Conservation (phyloP, 2,329 filamentous ascomycete species). For the Pseudocercospora crystallina region DNA sequence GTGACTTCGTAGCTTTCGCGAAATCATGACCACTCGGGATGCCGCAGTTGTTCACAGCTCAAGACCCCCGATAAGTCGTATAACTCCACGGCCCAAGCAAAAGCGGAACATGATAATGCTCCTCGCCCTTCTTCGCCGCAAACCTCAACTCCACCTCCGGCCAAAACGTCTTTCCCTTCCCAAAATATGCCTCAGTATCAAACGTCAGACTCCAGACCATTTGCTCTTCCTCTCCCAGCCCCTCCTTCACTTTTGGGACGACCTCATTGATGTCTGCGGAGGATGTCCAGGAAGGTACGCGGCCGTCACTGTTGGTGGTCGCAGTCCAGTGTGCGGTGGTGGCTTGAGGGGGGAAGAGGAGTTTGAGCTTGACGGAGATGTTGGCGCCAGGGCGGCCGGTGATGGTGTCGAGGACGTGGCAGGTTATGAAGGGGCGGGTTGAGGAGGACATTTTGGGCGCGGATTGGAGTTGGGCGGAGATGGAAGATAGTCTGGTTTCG, state of each 20-base stretch:
- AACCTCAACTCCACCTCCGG: slow-evolving; percentile 59
- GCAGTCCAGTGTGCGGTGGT: slow-evolving; percentile 57
- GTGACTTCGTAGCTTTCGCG: too few relatives aligned
- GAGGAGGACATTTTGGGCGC: slow-evolving; percentile 21
- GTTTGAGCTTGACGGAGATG: slow-evolving; percentile 65
- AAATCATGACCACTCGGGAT: not conserved
- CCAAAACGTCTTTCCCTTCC: slow-evolving; percentile 57
- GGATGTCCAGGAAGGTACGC: slow-evolving; percentile 68
- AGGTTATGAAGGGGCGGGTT: slow-evolving; percentile 65
- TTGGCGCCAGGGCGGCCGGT: slow-evolving; percentile 66
- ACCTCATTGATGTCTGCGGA: slow-evolving; percentile 37
- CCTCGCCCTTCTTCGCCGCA: slow-evolving; percentile 44
- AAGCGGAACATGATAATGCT: slow-evolving; percentile 79
- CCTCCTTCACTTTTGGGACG: slow-evolving; percentile 36
- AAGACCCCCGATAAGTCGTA: slow-evolving; percentile 78
- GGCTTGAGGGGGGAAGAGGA: slow-evolving; percentile 37
- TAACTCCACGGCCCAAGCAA: slow-evolving; percentile 77
- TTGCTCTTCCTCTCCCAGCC: slow-evolving; percentile 37
- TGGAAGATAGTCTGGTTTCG: slow-evolving; percentile 12
- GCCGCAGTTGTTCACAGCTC: slow-evolving; percentile 25
- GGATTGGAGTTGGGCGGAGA: slow-evolving; percentile 13
- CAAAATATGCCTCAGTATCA: slow-evolving; percentile 71
- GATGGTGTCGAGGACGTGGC: slow-evolving; percentile 83
- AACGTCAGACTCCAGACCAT: slow-evolving; percentile 70
- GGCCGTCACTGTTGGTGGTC: slow-evolving; percentile 74